Conservation (phyloP, 2,329 filamentous ascomycete genomes). For the Penicillium sclerotiorum region DNA sequence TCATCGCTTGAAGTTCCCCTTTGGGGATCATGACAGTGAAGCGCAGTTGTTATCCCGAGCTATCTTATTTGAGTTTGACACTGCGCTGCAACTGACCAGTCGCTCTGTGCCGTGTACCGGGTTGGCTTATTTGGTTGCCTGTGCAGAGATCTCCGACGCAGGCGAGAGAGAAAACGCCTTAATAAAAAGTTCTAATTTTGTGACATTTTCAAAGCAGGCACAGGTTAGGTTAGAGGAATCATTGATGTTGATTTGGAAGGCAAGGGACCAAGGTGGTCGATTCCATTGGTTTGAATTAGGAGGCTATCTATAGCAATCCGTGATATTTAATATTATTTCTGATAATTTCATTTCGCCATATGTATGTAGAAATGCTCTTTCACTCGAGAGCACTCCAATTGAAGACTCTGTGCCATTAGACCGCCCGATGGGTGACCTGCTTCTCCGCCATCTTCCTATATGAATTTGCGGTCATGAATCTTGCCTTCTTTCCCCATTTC, state of each 20-base stretch:
- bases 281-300: constrained; percentile 15
- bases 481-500: constrained; percentile 27
- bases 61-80: constrained; percentile 16
- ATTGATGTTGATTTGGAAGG: constrained; percentile 9
- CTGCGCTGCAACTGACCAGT: constrained; percentile 1
- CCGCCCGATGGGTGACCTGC: constrained; percentile 19
- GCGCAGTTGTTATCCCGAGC: constrained; percentile 3
- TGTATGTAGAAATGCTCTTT: no score
- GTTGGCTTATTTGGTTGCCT: constrained; percentile 13
- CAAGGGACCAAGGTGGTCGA: constrained; percentile 1
- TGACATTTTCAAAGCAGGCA: constrained; percentile 16
- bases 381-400: no score
- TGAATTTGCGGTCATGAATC: constrained; percentile 15
- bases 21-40: constrained; percentile 4
- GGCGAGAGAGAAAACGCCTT: constrained; percentile 2
- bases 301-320: background rate
- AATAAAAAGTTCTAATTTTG: background rate
- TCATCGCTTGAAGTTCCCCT: constrained; percentile 13
- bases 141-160: constrained; percentile 8
- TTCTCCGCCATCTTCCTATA: constrained; percentile 23
- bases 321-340: background rate
- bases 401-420: no score
- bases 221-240: constrained; percentile 3
- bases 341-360: no score
- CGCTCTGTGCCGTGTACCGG: constrained; percentile 15